phyloP scores from a whole-genome alignment of 129 eudicot genomes.

The Centaurea solstitialis region DNA sequence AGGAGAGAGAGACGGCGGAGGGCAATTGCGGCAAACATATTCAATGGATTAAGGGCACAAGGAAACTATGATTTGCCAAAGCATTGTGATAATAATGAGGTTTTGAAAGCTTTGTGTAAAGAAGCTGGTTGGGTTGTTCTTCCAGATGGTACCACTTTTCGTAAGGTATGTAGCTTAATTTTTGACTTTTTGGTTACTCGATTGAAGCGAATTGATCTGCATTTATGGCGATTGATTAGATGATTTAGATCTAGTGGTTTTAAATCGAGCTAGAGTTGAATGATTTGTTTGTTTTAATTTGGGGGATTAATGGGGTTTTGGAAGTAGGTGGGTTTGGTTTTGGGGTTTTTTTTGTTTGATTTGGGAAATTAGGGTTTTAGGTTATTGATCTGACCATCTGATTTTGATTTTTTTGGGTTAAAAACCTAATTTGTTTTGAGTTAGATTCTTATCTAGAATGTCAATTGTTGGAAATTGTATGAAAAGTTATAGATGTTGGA shows the following conservation, averaged over 20 bases:
- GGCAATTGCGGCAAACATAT: slow-evolving; percentile 72
- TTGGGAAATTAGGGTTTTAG: neutral
- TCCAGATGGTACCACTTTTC: slow-evolving; percentile 82
- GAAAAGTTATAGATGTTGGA: neutral
- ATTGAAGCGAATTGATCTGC: neutral
- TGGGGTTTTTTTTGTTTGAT: neutral
- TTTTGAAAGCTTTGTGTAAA: slow-evolving; percentile 67
- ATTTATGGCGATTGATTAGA: neutral
- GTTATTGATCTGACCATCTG: neutral
- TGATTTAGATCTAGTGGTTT: neutral
- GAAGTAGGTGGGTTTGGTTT: neutral
- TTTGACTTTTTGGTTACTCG: too few species aligned
- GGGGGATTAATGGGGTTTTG: neutral
- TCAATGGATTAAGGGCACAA: slow-evolving; percentile 67
- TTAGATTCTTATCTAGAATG: too few species aligned
- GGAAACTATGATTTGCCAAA: slow-evolving; percentile 70
- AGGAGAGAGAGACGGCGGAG: slow-evolving; percentile 81
- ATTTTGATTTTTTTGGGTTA: neutral
- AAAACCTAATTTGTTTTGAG: neutral
- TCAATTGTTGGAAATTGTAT: neutral
- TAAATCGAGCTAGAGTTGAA: neutral
- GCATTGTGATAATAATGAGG: slow-evolving; percentile 80
- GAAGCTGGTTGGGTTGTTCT: slow-evolving; percentile 82
- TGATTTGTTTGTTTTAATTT: too few species aligned
- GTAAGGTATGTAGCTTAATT: slow-evolving; percentile 36